Conservation (phyloP, 2,329 filamentous ascomycete species). For the Ascochyta pisi region DNA sequence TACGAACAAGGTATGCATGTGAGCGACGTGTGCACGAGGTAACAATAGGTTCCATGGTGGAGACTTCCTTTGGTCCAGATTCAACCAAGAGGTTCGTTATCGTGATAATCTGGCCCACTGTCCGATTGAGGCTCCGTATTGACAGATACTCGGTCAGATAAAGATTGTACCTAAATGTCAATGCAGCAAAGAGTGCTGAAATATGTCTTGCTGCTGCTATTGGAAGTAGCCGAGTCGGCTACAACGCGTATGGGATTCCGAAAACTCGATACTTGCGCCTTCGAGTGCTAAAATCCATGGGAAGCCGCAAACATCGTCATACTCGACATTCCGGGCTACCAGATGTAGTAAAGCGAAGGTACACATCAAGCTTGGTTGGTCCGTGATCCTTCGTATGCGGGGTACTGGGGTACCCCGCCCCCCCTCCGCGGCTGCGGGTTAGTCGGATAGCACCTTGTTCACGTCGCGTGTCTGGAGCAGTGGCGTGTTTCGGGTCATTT, state of each 20-base stretch:
- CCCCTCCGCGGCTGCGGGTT: constrained; percentile 19
- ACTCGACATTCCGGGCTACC: constrained; percentile 16
- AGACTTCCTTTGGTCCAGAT: constrained; percentile 8
- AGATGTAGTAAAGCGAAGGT: constrained; percentile 17
- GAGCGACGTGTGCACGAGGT: not conserved
- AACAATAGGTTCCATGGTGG: not conserved
- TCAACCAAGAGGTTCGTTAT: not conserved
- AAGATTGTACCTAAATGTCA: constrained; percentile 1
- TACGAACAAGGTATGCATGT: no score
- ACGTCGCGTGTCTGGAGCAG: constrained; percentile 8
- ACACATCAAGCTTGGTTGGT: constrained; percentile 5
- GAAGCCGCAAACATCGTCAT: constrained; percentile 1
- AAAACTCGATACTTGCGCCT: constrained; percentile 5
- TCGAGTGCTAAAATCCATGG: not conserved
- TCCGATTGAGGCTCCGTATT: constrained; percentile 6
- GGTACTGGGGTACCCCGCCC: constrained; percentile 32
- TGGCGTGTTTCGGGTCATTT: constrained; percentile 18
- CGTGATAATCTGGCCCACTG: not conserved
- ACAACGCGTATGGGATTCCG: constrained; percentile 2
- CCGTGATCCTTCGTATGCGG: constrained; percentile 16
- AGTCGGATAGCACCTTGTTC: constrained; percentile 22
- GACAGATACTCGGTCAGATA: not conserved
- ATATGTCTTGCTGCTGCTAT: constrained; percentile 3
- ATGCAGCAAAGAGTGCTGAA: not conserved
- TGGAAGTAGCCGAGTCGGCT: constrained; percentile 15